Conservation (phyloP, 257 asterid genomes). For the Fraxinus cuspidata region DNA sequence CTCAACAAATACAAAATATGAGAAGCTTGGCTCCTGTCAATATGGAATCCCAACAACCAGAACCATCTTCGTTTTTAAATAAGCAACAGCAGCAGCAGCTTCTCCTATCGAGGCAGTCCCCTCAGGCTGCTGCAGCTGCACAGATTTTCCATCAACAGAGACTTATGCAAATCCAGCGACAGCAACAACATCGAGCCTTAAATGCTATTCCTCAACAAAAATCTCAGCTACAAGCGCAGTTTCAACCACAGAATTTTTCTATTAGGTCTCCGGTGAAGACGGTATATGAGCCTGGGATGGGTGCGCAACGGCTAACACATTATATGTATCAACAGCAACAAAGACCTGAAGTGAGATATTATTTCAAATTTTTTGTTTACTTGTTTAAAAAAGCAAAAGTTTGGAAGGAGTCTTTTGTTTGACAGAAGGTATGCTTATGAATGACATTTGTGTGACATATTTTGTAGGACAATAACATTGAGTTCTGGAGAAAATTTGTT, state of each 20-base stretch:
- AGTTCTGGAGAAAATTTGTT: slow-evolving; percentile 91
- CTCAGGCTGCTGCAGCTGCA: slow-evolving; percentile 11
- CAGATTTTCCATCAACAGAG: slow-evolving; percentile 10
- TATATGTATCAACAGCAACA: slow-evolving; percentile 97
- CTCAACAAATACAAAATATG: slow-evolving; percentile 64
- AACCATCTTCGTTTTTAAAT: slow-evolving; percentile 65
- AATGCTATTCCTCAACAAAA: slow-evolving; percentile 66
- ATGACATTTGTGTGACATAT: slow-evolving; percentile 16
- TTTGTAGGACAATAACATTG: slow-evolving; percentile 83
- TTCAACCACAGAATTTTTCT: slow-evolving; percentile 64
- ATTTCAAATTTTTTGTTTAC: background rate
- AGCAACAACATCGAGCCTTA: background rate
- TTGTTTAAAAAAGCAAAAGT: background rate
- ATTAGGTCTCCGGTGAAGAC: slow-evolving; percentile 67
- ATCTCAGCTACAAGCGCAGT: slow-evolving; percentile 59
- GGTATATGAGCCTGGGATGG: slow-evolving; percentile 93
- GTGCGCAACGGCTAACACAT: slow-evolving; percentile 92
- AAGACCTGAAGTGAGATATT: slow-evolving; percentile 77
- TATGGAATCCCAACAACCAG: slow-evolving; percentile 79
- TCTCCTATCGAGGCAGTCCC: slow-evolving; percentile 60
- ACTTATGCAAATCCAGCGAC: slow-evolving; percentile 1
- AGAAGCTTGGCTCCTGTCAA: slow-evolving; percentile 66
- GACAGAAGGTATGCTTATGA: slow-evolving; percentile 15
- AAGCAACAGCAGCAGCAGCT: slow-evolving; percentile 75
- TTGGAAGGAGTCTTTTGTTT: background rate